Conservation (phyloP, 768 basidiomycete species). For the Rubroboletus satanas region DNA sequence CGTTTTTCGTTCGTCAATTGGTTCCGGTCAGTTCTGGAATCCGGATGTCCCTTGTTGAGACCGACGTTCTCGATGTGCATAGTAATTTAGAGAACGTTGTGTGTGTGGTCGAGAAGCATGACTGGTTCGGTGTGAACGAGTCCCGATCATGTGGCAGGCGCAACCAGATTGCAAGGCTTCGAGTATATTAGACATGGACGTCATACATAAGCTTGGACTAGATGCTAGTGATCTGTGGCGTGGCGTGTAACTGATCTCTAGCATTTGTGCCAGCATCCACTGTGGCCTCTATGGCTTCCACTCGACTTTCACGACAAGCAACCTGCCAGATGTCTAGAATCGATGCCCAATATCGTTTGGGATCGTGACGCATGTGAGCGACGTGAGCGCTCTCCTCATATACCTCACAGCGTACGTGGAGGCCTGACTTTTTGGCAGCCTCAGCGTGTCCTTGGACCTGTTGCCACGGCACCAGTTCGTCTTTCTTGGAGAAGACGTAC, state of each 20-base stretch:
- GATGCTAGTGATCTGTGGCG: not conserved
- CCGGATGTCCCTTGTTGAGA: too few relatives aligned
- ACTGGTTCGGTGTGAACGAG: not conserved
- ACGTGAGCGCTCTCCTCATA: conserved; percentile 37
- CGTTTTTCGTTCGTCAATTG: too few relatives aligned
- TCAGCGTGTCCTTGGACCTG: conserved; percentile 27
- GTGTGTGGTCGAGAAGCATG: not conserved
- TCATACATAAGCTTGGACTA: too few relatives aligned
- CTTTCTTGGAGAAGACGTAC: conserved; percentile 35
- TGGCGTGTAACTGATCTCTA: not conserved
- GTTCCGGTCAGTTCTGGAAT: too few relatives aligned
- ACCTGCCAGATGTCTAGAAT: conserved; percentile 20
- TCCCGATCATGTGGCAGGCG: too few relatives aligned
- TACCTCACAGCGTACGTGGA: conserved; percentile 26
- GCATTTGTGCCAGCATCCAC: not conserved
- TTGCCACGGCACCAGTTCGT: conserved; percentile 28
- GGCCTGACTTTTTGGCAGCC: conserved; percentile 20
- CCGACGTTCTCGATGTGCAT: too few relatives aligned
- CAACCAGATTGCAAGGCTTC: not conserved
- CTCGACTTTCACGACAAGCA: conserved; percentile 8
- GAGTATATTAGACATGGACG: not conserved
- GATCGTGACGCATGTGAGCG: conserved; percentile 30
- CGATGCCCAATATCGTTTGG: conserved; percentile 28
- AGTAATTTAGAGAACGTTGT: not conserved
- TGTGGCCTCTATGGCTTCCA: not conserved